phyloP scores from a whole-genome alignment of 129 eudicot genomes.

The Artemisia argyi region DNA sequence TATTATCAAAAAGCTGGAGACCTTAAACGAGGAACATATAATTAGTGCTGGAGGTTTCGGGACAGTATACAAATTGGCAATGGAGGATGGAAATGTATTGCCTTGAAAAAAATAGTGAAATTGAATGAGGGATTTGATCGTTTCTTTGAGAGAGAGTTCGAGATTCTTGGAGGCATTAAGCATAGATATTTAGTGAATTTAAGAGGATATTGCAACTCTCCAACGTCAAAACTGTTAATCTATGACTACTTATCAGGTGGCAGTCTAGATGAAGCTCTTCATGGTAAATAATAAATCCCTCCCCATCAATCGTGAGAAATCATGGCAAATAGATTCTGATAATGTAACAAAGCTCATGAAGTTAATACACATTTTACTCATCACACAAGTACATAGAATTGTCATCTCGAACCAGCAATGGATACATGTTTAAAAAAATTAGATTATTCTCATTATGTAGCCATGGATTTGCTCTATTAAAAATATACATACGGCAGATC shows the following conservation, averaged over 20 bases:
- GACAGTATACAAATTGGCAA: constrained; percentile 90
- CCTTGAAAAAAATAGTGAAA: constrained; percentile 85
- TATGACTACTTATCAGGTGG: constrained; percentile 95
- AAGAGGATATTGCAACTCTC: constrained; percentile 98
- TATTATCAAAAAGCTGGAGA: constrained; percentile 81
- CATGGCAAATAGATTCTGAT: constrained; percentile 1
- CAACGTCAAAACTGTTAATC: constrained; percentile 79
- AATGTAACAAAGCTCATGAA: background rate
- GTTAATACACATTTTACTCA: background rate
- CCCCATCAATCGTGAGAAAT: background rate
- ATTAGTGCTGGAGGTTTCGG: constrained; percentile 97
- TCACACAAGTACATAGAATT: background rate
- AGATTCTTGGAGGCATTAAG: constrained; percentile 94
- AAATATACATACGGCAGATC: background rate
- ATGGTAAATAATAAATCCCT: constrained; percentile 49
- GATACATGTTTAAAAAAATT: constrained; percentile 3
- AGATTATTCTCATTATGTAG: background rate
- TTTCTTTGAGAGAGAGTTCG: constrained; percentile 94
- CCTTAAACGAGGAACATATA: constrained; percentile 81
- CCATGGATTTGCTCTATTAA: background rate
- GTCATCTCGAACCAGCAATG: background rate
- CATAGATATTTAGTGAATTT: constrained; percentile 85
- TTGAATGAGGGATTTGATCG: constrained; percentile 96
- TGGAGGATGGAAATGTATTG: constrained; percentile 98
- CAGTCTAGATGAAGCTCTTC: constrained; percentile 97